A percentile compares a stretch with the other conserved stretches of the same genome.
These are phyloP conservation scores for Periconia macrospinosa DNA, from an alignment of 2,329 filamentous ascomycete species.

Conservation along the genomic window DNA sequence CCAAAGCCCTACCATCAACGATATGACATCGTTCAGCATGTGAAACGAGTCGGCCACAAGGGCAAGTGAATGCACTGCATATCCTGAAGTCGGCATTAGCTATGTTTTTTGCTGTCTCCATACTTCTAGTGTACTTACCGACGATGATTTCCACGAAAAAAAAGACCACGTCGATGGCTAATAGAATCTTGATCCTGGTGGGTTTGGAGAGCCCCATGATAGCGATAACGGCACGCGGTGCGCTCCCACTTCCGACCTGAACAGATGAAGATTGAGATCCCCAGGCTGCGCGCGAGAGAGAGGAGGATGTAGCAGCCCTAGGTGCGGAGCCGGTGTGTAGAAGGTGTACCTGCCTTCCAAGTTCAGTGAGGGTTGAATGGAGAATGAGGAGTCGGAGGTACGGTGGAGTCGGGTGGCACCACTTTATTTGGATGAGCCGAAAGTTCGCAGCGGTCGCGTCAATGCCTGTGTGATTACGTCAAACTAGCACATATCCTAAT, in stretches of 20 bases:
- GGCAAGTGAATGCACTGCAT: conserved; percentile 86
- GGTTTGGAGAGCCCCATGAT: conserved; percentile 88
- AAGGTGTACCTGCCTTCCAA: not conserved
- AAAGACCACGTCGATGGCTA: conserved; percentile 86
- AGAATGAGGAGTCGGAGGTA: not conserved
- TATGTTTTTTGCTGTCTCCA: not conserved
- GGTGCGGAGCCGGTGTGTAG: no score
- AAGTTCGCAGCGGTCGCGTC: not conserved
- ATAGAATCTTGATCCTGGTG: conserved; percentile 87
- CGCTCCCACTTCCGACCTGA: not conserved
- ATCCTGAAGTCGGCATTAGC: conserved; percentile 52
- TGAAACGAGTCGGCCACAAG: conserved; percentile 97
- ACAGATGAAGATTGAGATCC: not conserved
- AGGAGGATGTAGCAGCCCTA: no score
- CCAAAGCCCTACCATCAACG: conserved; percentile 89
- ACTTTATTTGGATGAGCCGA: not conserved
- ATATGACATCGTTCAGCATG: conserved; percentile 99
- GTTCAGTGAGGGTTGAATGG: not conserved
- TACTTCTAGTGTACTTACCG: conserved; percentile 47
- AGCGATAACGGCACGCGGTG: conserved; percentile 19
- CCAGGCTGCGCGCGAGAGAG: not conserved
- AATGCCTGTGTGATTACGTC: not conserved
- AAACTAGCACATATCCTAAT: not conserved
- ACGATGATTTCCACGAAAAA: conserved; percentile 86
- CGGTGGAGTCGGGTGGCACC: not conserved